Evolutionary conservation across 495 filamentous ascomycete species (phyloP).

Genomic region (Friedmanniomyces endolithicus): DNA sequence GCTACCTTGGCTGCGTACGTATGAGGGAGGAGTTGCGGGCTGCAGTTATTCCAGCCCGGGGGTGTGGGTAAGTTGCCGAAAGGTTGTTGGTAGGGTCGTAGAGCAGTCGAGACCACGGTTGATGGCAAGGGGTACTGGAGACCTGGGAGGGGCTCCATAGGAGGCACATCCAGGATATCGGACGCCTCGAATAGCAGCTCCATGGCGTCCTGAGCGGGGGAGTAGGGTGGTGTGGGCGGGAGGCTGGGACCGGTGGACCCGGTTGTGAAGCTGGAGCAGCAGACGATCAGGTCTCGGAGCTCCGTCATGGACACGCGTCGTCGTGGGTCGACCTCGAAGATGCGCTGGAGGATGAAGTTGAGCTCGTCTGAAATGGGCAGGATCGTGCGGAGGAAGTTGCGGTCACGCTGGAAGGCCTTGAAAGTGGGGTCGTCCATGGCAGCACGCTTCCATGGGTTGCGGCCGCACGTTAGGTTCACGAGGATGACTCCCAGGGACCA

Average conservation of each 20-base stretch:
- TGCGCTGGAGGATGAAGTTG: slow-evolving; percentile 71
- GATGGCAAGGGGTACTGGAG: slow-evolving; percentile 11
- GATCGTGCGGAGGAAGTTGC: slow-evolving; percentile 81
- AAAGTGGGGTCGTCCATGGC: slow-evolving; percentile 90
- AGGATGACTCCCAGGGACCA: slow-evolving; percentile 97
- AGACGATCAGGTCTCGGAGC: slow-evolving; percentile 60
- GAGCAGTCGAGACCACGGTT: not conserved
- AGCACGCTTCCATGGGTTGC: slow-evolving; percentile 97
- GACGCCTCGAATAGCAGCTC: not conserved
- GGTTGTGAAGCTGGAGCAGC: slow-evolving; percentile 62
- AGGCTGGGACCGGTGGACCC: slow-evolving; percentile 18
- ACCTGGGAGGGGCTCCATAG: slow-evolving; percentile 14
- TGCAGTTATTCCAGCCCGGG: not conserved
- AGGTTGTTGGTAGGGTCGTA: not conserved
- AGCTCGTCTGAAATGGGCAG: slow-evolving; percentile 83
- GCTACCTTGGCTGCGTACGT: slow-evolving; percentile 4
- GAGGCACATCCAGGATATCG: slow-evolving; percentile 6
- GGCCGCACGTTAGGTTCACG: slow-evolving; percentile 93
- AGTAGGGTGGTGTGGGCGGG: slow-evolving; percentile 15
- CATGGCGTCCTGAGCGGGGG: slow-evolving; percentile 3
- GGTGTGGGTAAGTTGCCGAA: not conserved
- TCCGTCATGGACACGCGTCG: slow-evolving; percentile 78
- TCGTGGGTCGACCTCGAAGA: slow-evolving; percentile 81
- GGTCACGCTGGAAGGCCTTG: slow-evolving; percentile 76
- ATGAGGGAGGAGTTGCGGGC: slow-evolving; percentile 7